Evolutionary conservation across 257 asterid genomes (phyloP).

Genomic region (Oldenlandia corymbosa): DNA sequence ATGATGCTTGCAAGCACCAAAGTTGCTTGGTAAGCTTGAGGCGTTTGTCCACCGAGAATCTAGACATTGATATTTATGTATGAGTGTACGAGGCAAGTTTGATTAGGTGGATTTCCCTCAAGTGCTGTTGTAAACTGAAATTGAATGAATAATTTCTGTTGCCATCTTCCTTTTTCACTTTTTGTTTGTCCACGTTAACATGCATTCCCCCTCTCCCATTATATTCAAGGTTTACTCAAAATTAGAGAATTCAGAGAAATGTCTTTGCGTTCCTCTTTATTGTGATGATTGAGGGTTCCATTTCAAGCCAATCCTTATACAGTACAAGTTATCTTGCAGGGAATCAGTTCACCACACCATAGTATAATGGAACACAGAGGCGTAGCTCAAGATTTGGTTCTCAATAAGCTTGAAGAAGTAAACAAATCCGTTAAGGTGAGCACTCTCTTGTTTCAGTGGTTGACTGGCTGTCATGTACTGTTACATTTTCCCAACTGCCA

Average conservation of each 20-base stretch:
- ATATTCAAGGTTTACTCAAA: too few species aligned
- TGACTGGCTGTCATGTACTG: neutral
- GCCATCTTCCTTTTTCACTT: neutral
- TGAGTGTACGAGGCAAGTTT: neutral
- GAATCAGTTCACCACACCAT: conserved; percentile 34
- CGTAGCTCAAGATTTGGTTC: conserved; percentile 40
- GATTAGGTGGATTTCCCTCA: neutral
- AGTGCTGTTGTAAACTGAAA: neutral
- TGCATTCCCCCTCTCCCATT: too few species aligned
- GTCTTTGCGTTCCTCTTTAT: too few species aligned
- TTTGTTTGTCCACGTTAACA: too few species aligned
- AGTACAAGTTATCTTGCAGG: conserved; percentile 33
- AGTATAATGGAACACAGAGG: conserved; percentile 33
- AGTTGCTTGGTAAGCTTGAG: neutral
- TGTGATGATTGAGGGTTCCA: neutral
- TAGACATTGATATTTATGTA: neutral
- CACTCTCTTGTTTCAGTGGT: neutral
- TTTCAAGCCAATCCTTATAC: too few species aligned
- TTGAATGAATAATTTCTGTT: neutral
- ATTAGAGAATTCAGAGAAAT: too few species aligned
- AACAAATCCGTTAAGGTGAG: conserved; percentile 59
- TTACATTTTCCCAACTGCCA: too few species aligned
- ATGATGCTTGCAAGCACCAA: neutral
- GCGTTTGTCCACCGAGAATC: neutral
- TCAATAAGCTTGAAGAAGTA: conserved; percentile 67